Base-by-base conservation (phyloP, 805 yeast species). In the Ogataea haglerorum region DNA sequence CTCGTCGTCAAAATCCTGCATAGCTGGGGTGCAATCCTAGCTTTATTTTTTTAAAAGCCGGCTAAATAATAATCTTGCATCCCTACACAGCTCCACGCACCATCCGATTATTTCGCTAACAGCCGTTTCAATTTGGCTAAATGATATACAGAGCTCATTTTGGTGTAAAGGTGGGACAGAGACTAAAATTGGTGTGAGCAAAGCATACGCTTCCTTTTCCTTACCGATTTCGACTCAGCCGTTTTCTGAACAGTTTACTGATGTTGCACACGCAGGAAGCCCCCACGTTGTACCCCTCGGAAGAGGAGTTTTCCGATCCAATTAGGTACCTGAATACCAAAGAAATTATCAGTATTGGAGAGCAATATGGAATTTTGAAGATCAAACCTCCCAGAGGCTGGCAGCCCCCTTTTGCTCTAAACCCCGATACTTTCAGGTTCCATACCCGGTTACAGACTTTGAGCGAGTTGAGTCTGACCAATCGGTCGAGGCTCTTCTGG, bases 371-470 rank as follows among this genome's bases (percentile, higher is more conserved):
- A 2, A 63, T 77, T n/a, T 57, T 77, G 22, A 77, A 77, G 51
- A 51, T 77, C 2, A 64, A 67, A 7, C 82, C 82, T 5, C 82
- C 82, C 0, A 40, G 47, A 13, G 60, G 53, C n/a, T 77, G 81
- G 80, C 56, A 55, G 34, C 81, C 82, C 0, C 77, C 76, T 0
- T 72, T 82, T 47, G 69, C 78, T 40, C 63, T 84, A 15, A 69
- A 82, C 35, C 65, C 68, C 33, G 52, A 63, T 6, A 57, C 55
- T n/a, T 84, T 85, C 60, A 69, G 62, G 35, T 85, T 85, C 54
- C 80, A 76, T 46, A 82, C 88, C 7, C 61, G 95, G 40, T 56
- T 80, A n/a, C 93, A 85, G 56, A 74, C 70, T 34, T 54, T 85
- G 39, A 73, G 76, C 51, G 87, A 83, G 55, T 63, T 85, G 53